phyloP scores from a whole-genome alignment of 2,329 filamentous ascomycete species.

The Ophiostoma novo-ulmi region DNA sequence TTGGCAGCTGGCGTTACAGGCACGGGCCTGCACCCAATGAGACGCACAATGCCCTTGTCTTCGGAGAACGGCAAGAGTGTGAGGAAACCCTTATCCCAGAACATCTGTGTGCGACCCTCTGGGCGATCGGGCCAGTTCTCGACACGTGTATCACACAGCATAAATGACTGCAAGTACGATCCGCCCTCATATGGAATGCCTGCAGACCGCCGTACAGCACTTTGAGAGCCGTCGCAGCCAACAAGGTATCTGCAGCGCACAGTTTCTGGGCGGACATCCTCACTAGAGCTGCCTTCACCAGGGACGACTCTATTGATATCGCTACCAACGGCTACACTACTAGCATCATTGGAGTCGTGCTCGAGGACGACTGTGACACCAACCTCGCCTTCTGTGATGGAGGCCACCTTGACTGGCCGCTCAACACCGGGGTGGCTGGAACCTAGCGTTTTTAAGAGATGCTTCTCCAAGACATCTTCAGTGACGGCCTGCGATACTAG shows the following conservation, averaged over 20 bases:
- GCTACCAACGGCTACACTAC: not conserved
- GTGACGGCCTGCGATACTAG: conserved; percentile 30
- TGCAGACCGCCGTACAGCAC: conserved; percentile 39
- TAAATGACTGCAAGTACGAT: conserved; percentile 43
- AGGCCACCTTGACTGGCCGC: conserved; percentile 26
- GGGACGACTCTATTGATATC: conserved; percentile 13
- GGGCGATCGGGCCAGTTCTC: conserved; percentile 24
- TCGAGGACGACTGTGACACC: conserved; percentile 29
- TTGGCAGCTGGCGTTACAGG: not conserved
- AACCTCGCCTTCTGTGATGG: conserved; percentile 23
- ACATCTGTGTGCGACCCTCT: conserved; percentile 28
- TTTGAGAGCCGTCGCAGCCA: conserved; percentile 46
- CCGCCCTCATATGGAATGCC: conserved; percentile 40
- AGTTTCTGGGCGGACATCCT: not conserved
- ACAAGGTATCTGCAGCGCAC: conserved; percentile 40
- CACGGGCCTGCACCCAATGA: conserved; percentile 25
- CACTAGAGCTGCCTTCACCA: conserved; percentile 25
- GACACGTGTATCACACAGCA: conserved; percentile 41
- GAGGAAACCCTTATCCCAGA: conserved; percentile 35
- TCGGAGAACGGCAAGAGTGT: conserved; percentile 34
- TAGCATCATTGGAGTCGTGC: not conserved
- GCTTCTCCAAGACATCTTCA: conserved; percentile 35
- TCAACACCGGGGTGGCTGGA: conserved; percentile 38
- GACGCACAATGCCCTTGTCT: conserved; percentile 25
- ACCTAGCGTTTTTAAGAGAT: conserved; percentile 33